Conservation (phyloP, 768 basidiomycete genomes). For the Suillus fuscotomentosus region DNA sequence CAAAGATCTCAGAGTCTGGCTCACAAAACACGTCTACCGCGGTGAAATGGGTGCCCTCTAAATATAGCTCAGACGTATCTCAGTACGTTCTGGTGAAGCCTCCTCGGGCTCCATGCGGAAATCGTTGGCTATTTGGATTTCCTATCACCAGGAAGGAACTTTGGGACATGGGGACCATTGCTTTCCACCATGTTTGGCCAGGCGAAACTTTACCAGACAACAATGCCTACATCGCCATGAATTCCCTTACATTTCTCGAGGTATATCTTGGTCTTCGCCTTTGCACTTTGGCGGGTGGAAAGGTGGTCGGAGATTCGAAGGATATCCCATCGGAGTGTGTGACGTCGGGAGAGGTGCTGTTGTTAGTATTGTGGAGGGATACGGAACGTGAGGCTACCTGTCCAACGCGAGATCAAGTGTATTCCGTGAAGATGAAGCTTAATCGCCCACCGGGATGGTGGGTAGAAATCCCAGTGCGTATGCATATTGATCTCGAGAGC, state of each 20-base stretch:
- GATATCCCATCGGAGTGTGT: not conserved
- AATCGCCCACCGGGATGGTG: slow-evolving; percentile 1
- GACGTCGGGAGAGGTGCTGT: not conserved
- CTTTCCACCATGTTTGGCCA: not conserved
- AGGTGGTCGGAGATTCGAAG: not conserved
- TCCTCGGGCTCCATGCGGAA: not conserved
- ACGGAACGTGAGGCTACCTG: not conserved
- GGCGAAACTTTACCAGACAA: not conserved
- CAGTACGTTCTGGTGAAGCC: not conserved
- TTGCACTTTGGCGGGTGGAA: not conserved
- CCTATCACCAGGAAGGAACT: not conserved
- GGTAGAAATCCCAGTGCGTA: not conserved
- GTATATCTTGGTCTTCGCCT: not conserved
- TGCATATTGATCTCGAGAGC: not conserved
- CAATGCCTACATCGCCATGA: not conserved
- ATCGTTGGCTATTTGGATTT: not conserved
- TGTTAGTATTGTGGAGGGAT: slow-evolving; percentile 2
- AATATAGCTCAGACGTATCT: not conserved
- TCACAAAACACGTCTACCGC: not conserved
- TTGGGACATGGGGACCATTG: not conserved
- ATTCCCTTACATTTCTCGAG: not conserved
- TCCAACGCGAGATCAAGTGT: not conserved
- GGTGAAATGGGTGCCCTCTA: not conserved
- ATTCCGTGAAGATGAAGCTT: not conserved
- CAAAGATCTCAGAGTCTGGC: not conserved